phyloP scores from a whole-genome alignment of 441 rosid genomes.

The Corymbia citriodora region DNA sequence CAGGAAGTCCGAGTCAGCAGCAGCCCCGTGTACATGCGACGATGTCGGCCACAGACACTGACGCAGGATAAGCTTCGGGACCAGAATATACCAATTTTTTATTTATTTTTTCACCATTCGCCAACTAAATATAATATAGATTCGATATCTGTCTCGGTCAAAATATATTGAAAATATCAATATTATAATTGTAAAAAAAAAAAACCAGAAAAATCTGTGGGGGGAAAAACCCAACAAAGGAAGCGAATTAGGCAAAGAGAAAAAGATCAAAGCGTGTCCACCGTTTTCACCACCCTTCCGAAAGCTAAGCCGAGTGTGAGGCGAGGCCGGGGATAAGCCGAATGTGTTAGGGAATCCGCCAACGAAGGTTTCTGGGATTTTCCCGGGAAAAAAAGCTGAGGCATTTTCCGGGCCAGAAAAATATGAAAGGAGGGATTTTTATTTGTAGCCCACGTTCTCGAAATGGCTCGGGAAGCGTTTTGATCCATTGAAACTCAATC shows the following conservation, averaged over 20 bases:
- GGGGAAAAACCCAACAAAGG: neutral
- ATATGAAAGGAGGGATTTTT: neutral
- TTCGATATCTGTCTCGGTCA: neutral
- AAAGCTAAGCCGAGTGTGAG: neutral
- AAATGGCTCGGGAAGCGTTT: neutral
- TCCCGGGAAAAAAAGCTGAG: neutral
- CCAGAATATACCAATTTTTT: neutral
- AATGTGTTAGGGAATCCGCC: neutral
- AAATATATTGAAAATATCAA: neutral
- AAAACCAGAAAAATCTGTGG: neutral
- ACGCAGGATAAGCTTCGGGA: neutral
- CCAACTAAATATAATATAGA: neutral
- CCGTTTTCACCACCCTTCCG: neutral
- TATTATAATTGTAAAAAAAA: neutral
- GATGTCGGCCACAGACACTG: neutral
- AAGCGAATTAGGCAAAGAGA: neutral
- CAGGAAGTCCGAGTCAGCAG: neutral
- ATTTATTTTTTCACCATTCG: neutral
- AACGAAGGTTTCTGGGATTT: neutral
- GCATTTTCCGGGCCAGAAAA: neutral
- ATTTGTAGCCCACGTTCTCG: neutral
- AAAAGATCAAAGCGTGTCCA: neutral
- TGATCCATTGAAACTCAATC: conserved; percentile 48
- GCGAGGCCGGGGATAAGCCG: neutral
- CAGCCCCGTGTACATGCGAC: neutral